Conservation (phyloP, 768 basidiomycete genomes). For the Suillus ampliporus region DNA sequence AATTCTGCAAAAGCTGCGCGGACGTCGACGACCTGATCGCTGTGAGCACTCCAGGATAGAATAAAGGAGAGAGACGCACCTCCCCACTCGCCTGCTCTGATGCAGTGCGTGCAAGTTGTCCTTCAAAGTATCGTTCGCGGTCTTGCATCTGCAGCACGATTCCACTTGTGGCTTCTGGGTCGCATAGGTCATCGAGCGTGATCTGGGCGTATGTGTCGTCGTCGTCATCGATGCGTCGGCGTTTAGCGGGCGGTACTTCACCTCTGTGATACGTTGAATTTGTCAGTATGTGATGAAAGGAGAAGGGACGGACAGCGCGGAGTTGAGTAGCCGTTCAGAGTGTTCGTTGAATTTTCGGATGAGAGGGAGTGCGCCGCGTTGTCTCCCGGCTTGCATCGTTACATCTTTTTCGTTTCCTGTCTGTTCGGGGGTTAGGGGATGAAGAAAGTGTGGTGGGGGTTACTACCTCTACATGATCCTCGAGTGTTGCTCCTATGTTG, state of each 20-base stretch:
- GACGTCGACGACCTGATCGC: conserved; percentile 50
- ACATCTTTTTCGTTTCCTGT: conserved; percentile 88
- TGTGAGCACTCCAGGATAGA: neutral
- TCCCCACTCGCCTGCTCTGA: conserved; percentile 37
- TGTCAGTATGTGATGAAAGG: conserved; percentile 7
- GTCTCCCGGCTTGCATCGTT: conserved; percentile 95
- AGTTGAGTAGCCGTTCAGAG: conserved; percentile 85
- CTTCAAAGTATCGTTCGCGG: conserved; percentile 83
- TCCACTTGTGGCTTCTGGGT: conserved; percentile 64
- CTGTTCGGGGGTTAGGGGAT: conserved; percentile 44
- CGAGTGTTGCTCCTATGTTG: conserved; percentile 84
- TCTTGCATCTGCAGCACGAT: conserved; percentile 90
- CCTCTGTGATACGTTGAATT: conserved; percentile 45
- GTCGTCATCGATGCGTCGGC: conserved; percentile 55
- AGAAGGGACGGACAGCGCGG: conserved; percentile 63
- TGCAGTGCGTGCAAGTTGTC: conserved; percentile 46
- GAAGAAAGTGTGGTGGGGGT: neutral
- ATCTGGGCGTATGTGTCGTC: conserved; percentile 63
- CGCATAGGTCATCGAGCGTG: conserved; percentile 85
- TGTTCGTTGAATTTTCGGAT: conserved; percentile 99
- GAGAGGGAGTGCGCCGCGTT: conserved; percentile 85
- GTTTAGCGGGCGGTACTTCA: conserved; percentile 62
- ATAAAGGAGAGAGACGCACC: conserved; percentile 28
- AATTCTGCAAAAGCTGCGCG: conserved; percentile 53
- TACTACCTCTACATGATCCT: conserved; percentile 87